Evolutionary conservation across 169 alveolate genomes (phyloP).

Genomic region (Plasmodium adleri): DNA sequence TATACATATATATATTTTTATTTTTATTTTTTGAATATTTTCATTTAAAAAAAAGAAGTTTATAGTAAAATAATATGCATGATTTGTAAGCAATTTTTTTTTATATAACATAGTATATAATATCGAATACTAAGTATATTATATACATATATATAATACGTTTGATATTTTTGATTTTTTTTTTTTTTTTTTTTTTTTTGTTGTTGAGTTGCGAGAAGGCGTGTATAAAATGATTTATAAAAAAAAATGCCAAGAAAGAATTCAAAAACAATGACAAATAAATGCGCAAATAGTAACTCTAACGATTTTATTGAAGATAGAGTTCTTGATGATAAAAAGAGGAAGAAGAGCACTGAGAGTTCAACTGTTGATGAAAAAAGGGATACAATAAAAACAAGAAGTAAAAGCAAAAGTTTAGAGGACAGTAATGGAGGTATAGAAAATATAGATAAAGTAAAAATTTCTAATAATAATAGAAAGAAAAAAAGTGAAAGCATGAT

Average conservation of each 20-base stretch:
- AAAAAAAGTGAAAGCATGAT: not conserved
- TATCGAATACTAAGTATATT: no score
- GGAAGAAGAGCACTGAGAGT: not conserved
- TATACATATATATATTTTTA: no score
- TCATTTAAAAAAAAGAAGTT: no score
- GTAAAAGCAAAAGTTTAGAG: slow-evolving; percentile 8
- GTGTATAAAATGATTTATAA: slow-evolving; percentile 9
- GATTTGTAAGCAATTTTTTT: no score
- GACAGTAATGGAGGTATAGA: not conserved
- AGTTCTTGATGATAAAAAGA: not conserved
- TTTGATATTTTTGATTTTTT: no score
- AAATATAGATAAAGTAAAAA: not conserved
- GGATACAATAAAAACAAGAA: slow-evolving; percentile 4
- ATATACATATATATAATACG: no score
- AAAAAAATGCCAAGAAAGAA: slow-evolving; percentile 38
- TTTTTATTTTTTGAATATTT: no score
- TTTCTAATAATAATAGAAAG: not conserved
- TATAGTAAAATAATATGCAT: no score
- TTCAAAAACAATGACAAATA: slow-evolving; percentile 13
- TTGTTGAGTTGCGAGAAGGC: slow-evolving; percentile 10
- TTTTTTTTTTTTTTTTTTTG: no score
- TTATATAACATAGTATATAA: no score
- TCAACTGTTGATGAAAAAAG: not conserved
- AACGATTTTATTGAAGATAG: slow-evolving; percentile 6
- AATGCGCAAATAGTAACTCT: slow-evolving; percentile 3